A percentile compares a stretch with the other conserved stretches of the same genome.
Conservation (phyloP, 495 filamentous ascomycete species). For the Penicillium desertorum region DNA sequence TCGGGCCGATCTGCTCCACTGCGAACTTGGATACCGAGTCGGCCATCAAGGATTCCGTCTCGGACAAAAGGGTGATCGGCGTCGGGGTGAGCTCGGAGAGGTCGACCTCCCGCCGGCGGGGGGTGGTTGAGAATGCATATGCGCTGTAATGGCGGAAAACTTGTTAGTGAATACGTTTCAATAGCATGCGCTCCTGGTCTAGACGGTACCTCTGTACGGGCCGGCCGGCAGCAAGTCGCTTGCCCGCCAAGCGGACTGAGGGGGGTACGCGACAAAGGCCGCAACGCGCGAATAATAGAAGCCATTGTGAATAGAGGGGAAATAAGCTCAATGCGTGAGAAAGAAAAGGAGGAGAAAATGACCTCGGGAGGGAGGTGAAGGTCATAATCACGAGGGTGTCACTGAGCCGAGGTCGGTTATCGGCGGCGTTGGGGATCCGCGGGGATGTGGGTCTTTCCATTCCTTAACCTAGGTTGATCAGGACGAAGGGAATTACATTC, state of each 20-base stretch:
- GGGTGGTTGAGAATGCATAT: slow-evolving; percentile 71
- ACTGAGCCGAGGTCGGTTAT: slow-evolving; percentile 39
- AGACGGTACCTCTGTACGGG: slow-evolving; percentile 45
- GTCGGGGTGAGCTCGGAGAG: slow-evolving; percentile 76
- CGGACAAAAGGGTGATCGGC: slow-evolving; percentile 89
- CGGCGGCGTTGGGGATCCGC: slow-evolving; percentile 31
- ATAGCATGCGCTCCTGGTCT: background rate
- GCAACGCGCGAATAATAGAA: slow-evolving; percentile 64
- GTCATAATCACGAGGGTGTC: slow-evolving; percentile 36
- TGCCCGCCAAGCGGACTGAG: slow-evolving; percentile 45
- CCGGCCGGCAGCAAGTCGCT: slow-evolving; percentile 40
- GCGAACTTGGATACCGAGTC: slow-evolving; percentile 92
- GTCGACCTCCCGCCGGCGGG: slow-evolving; percentile 58
- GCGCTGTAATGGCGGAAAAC: slow-evolving; percentile 37
- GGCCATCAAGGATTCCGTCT: slow-evolving; percentile 84
- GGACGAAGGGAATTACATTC: background rate
- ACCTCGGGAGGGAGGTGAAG: slow-evolving; percentile 12
- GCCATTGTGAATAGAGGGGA: slow-evolving; percentile 54
- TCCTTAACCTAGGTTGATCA: background rate
- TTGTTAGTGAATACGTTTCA: background rate
- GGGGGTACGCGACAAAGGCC: slow-evolving; percentile 65
- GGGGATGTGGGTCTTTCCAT: slow-evolving; percentile 14
- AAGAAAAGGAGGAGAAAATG: slow-evolving; percentile 13
- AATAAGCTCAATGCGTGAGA: slow-evolving; percentile 4
- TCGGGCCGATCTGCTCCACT: slow-evolving; percentile 81